phyloP scores from a whole-genome alignment of 1,284 basidiomycete genomes.

The Pyrrhoderma noxium region DNA sequence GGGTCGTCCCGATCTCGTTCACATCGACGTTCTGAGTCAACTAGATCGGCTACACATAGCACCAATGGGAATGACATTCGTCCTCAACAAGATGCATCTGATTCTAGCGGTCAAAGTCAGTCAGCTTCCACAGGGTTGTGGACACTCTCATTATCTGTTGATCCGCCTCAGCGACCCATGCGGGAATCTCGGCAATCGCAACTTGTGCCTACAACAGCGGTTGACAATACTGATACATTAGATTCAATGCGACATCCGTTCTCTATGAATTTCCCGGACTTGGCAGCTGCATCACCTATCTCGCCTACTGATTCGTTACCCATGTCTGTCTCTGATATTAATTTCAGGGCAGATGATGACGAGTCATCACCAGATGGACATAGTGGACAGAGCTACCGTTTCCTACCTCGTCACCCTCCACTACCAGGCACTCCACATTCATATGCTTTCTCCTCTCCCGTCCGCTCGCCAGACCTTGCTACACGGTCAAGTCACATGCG shows the following conservation, averaged over 20 bases:
- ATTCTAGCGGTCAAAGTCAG: conserved; percentile 12
- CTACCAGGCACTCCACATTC: conserved; percentile 15
- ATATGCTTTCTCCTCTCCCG: conserved; percentile 1
- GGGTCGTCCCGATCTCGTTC: conserved; percentile 28
- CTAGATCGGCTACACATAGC: conserved; percentile 13
- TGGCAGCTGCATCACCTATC: conserved; percentile 21
- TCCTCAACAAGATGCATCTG: background rate
- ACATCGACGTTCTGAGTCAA: conserved; percentile 12
- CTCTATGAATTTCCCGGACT: conserved; percentile 12
- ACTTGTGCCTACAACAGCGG: conserved; percentile 10
- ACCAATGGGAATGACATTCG: conserved; percentile 1
- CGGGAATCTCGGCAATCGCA: conserved; percentile 8
- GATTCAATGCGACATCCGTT: conserved; percentile 15
- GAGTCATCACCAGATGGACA: conserved; percentile 8
- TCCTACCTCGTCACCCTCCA: conserved; percentile 17
- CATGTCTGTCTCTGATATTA: conserved; percentile 58
- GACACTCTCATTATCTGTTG: conserved; percentile 18
- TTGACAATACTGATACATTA: conserved; percentile 6
- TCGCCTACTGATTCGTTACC: conserved; percentile 65
- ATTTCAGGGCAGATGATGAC: conserved; percentile 36
- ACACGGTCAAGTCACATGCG: conserved; percentile 11
- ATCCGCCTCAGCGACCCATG: conserved; percentile 7
- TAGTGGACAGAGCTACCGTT: conserved; percentile 2
- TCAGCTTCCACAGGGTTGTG: conserved; percentile 16
- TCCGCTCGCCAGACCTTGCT: background rate